Evolutionary conservation across 768 basidiomycete genomes (phyloP), one percentile per base, ranked within the genome.

Genomic region (Suillus lakei): DNA sequence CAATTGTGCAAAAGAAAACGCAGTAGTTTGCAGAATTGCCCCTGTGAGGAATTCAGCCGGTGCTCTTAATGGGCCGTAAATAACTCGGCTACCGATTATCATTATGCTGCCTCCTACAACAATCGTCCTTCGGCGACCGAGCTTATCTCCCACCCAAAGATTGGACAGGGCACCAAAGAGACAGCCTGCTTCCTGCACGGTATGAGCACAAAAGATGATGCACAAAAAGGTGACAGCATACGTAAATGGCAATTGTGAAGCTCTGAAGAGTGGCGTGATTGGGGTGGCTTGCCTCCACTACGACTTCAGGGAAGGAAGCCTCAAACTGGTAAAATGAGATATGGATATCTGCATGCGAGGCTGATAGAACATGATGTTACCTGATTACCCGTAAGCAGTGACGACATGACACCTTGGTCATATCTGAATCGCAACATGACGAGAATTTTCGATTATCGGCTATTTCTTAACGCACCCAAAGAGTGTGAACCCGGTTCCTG

Each of bases 381-480:
- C 72, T 75, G 74, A 32, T 73, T 69, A 0, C 80, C 71, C 3
- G 79, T 79, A 41, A 84, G 72, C 10, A 82, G 70, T 9, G 80
- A 78, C 23, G 75, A 74, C 81, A 84, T 79, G 38, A 82, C 79
- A 63, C 83, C 78, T 64, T 82, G 79, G 63, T 83, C 81, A 64
- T 81, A 83, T 5, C 78, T 78, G 53, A 3, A 64, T 50, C 28
- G 46, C 18, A 32, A 34, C 28, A 38, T 23, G 21, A 44, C 28
- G 34, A 60, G 32, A 32, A 3, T 28, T n/a, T 59, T 50, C n/a
- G 44, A 12, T 12, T 44, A 21, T 64, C 50, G 36, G 39, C 38
- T 26, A 48, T 58, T 50, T 18, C 39, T 44, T 1, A 15, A 71
- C 74, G 60, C 43, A 77, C 69, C 82, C 82, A 62, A 81, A 79